Evolutionary conservation across 352 stramenopile species (phyloP).

Genomic region (Pythium phragmitis): DNA sequence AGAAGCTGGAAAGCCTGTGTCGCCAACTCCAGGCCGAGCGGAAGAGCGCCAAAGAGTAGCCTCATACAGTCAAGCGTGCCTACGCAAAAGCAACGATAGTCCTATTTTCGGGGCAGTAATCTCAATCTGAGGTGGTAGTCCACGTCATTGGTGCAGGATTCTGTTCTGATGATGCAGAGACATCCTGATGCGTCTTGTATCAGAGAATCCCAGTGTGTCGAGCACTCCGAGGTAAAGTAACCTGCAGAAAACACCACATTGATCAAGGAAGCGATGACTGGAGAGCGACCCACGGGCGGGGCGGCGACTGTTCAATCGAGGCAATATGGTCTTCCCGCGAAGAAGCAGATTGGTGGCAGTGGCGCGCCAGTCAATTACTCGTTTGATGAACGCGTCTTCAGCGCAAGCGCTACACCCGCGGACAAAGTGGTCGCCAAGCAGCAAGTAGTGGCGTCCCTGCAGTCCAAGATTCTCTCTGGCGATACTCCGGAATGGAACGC

Average conservation of each 20-base stretch:
- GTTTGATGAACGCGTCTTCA: slow-evolving; percentile 74
- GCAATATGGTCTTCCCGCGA: slow-evolving; percentile 24
- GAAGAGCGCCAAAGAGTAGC: slow-evolving; percentile 36
- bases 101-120: slow-evolving; percentile 25
- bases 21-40: slow-evolving; percentile 80
- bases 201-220: neutral
- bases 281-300: neutral
- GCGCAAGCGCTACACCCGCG: slow-evolving; percentile 49
- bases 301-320: neutral
- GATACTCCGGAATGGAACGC: slow-evolving; percentile 60
- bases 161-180: slow-evolving; percentile 10
- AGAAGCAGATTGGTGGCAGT: slow-evolving; percentile 66
- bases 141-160: neutral
- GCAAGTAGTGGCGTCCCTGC: slow-evolving; percentile 57
- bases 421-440: slow-evolving; percentile 60
- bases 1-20: slow-evolving; percentile 81
- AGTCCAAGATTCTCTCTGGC: slow-evolving; percentile 54
- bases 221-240: neutral
- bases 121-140: slow-evolving; percentile 10
- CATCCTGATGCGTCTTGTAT: neutral
- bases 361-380: slow-evolving; percentile 66
- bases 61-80: neutral
- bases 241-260: neutral
- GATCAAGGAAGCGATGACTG: neutral
- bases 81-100: neutral